Conservation (phyloP, 2,329 filamentous ascomycete genomes). For the Chaetothyriales sp. region DNA sequence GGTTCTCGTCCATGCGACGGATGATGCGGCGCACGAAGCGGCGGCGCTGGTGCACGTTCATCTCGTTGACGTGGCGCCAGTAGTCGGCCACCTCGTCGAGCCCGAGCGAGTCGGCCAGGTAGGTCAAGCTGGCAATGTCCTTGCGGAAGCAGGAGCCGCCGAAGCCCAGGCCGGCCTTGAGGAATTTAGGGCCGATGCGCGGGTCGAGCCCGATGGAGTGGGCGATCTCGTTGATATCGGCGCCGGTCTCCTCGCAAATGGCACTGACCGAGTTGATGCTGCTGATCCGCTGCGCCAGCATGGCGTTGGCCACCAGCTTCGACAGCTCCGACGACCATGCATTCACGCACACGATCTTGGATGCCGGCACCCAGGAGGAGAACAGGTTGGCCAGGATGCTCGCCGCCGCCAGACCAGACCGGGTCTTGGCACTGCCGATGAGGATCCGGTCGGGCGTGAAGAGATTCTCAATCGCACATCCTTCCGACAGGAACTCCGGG, state of each 20-base stretch:
- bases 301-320: constrained; percentile 65
- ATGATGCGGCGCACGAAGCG: constrained; percentile 54
- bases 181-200: constrained; percentile 56
- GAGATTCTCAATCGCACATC: constrained; percentile 58
- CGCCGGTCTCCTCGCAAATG: constrained; percentile 61
- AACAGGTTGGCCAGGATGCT: constrained; percentile 51
- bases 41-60: constrained; percentile 61
- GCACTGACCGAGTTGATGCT: constrained; percentile 72
- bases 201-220: constrained; percentile 52
- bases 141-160: constrained; percentile 73
- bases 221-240: constrained; percentile 59
- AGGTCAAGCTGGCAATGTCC: constrained; percentile 58
- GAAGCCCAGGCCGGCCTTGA: constrained; percentile 62
- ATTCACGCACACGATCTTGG: constrained; percentile 56
- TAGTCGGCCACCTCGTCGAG: constrained; percentile 59
- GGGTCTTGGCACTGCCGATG: constrained; percentile 52
- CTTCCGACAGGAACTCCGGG: constrained; percentile 66
- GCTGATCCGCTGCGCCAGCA: constrained; percentile 66
- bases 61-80: constrained; percentile 57
- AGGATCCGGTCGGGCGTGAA: constrained; percentile 57
- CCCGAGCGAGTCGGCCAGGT: constrained; percentile 55
- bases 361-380: constrained; percentile 51
- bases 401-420: constrained; percentile 46
- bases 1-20: constrained; percentile 50
- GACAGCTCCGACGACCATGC: constrained; percentile 64